Evolutionary conservation across 495 filamentous ascomycete genomes (phyloP).

Genomic region (Tuber indicum): DNA sequence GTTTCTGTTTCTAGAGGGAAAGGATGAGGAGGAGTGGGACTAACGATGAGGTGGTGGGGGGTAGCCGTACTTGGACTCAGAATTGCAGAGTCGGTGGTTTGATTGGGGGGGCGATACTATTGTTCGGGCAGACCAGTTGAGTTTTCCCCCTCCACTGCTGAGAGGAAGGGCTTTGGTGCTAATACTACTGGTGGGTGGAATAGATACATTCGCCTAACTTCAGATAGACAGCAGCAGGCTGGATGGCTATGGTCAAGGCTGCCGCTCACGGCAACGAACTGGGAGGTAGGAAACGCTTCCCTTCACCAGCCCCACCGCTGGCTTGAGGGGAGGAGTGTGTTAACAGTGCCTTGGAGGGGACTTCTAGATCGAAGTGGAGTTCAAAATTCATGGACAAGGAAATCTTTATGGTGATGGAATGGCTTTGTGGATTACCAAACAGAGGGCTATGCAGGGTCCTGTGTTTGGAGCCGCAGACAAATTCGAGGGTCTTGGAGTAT

Average conservation of each 20-base stretch:
- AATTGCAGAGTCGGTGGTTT: constrained; percentile 98
- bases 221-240: constrained; percentile 78
- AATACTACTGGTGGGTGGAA: neutral
- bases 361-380: constrained; percentile 79
- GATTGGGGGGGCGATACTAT: constrained; percentile 98
- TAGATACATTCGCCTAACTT: constrained; percentile 87
- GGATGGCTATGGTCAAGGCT: constrained; percentile 93
- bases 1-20: constrained; percentile 27
- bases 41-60: constrained; percentile 20
- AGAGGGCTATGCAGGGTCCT: constrained; percentile 69
- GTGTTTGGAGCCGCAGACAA: constrained; percentile 85
- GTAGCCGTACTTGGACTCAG: constrained; percentile 93
- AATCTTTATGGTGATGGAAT: constrained; percentile 95
- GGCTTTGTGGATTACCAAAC: constrained; percentile 96
- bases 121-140: constrained; percentile 83
- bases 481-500: constrained; percentile 92
- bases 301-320: constrained; percentile 22
- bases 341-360: constrained; percentile 15
- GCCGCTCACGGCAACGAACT: constrained; percentile 95
- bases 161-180: neutral
- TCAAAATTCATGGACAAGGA: constrained; percentile 75
- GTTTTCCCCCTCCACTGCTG: constrained; percentile 13
- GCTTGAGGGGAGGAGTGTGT: neutral
- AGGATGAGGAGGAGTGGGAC: constrained; percentile 8
- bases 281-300: constrained; percentile 59